phyloP scores from a whole-genome alignment of 257 asterid species.

The Primulina huaijiensis region DNA sequence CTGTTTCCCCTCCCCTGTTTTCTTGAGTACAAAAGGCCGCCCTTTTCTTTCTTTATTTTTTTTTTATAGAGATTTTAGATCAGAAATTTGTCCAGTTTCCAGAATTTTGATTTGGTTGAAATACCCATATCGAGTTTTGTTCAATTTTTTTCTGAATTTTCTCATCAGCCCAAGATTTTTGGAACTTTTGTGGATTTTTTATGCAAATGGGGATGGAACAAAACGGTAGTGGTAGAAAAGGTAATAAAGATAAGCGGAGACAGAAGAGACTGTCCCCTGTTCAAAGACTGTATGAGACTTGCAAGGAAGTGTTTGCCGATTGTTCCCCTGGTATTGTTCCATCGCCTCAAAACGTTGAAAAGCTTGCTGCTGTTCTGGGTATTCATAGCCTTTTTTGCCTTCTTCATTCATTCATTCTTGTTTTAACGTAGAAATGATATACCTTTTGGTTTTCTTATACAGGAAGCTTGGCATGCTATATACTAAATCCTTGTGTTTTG shows the following conservation, averaged over 20 bases:
- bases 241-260: slow-evolving; percentile 41
- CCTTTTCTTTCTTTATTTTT: not conserved
- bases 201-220: slow-evolving; percentile 68
- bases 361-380: slow-evolving; percentile 73
- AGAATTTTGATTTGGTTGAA: slow-evolving; percentile 5
- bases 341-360: slow-evolving; percentile 55
- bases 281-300: slow-evolving; percentile 71
- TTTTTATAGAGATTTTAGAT: slow-evolving; percentile 14
- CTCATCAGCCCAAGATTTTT: not conserved
- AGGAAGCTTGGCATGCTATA: not conserved
- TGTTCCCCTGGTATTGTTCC: slow-evolving; percentile 88
- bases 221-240: slow-evolving; percentile 45
- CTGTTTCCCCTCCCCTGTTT: slow-evolving; percentile 4
- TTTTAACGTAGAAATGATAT: not conserved
- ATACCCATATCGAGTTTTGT: slow-evolving; percentile 21
- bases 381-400: slow-evolving; percentile 11
- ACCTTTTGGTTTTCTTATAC: too few relatives aligned
- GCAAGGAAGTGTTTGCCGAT: slow-evolving; percentile 70
- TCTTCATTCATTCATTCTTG: not conserved
- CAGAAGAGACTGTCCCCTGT: slow-evolving; percentile 43
- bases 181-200: not conserved
- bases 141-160: not conserved
- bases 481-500: not conserved
- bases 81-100: slow-evolving; percentile 19
- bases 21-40: not conserved